Conservation (phyloP, 441 rosid species). For the Gossypium davidsonii region DNA sequence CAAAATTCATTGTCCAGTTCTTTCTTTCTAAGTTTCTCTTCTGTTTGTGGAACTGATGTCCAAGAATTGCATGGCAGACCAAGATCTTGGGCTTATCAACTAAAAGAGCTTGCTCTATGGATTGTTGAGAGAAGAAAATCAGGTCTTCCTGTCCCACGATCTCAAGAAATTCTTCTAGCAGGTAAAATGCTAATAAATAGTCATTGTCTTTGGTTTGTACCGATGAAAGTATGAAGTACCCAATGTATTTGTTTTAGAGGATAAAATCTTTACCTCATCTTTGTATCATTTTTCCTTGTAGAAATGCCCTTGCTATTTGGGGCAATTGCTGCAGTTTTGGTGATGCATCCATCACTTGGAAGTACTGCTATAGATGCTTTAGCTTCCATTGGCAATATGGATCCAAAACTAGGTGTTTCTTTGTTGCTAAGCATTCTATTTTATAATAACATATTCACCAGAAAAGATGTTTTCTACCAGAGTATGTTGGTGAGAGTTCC, state of each 20-base stretch:
- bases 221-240: slow-evolving; percentile 3
- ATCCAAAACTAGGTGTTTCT: slow-evolving; percentile 69
- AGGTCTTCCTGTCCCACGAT: slow-evolving; percentile 34
- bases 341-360: slow-evolving; percentile 63
- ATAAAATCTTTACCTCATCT: neutral
- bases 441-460: slow-evolving; percentile 63
- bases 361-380: slow-evolving; percentile 51
- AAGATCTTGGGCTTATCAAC: slow-evolving; percentile 57
- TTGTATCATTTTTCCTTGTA: slow-evolving; percentile 21
- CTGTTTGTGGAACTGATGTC: slow-evolving; percentile 27
- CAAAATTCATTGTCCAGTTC: slow-evolving; percentile 31
- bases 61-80: slow-evolving; percentile 29
- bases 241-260: neutral
- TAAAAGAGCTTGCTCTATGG: slow-evolving; percentile 47
- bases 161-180: slow-evolving; percentile 30
- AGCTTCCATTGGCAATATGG: slow-evolving; percentile 51
- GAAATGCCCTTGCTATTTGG: slow-evolving; percentile 62
- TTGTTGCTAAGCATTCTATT: slow-evolving; percentile 66
- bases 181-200: slow-evolving; percentile 28
- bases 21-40: slow-evolving; percentile 49
- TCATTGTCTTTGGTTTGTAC: neutral
- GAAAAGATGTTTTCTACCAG: slow-evolving; percentile 35
- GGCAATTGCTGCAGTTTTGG: slow-evolving; percentile 59
- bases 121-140: slow-evolving; percentile 47
- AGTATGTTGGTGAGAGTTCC: slow-evolving; percentile 52